Evolutionary conservation across 257 asterid genomes (phyloP).

Genomic region (Ballota nigra): DNA sequence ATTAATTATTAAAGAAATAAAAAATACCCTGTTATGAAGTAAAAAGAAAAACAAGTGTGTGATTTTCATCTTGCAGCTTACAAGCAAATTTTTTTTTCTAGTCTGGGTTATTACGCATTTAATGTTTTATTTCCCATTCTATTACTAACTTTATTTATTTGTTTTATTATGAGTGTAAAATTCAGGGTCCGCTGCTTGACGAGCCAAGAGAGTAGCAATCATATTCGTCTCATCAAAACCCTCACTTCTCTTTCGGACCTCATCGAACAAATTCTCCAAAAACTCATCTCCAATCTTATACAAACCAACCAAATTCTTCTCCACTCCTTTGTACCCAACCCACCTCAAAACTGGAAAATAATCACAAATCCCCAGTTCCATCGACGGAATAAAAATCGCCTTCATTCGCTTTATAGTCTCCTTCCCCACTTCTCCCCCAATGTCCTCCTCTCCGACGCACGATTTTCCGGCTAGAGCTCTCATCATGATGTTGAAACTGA

Average conservation of each 20-base stretch:
- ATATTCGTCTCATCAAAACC: background rate
- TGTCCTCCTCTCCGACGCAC: background rate
- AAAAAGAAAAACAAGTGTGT: too few relatives aligned
- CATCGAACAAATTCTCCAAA: background rate
- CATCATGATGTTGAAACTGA: background rate
- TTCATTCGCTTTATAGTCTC: background rate
- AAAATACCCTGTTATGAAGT: too few relatives aligned
- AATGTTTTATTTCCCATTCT: too few relatives aligned
- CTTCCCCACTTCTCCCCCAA: background rate
- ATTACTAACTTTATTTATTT: too few relatives aligned
- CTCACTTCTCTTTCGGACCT: background rate
- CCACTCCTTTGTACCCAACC: background rate
- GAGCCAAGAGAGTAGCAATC: background rate
- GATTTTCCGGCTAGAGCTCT: background rate
- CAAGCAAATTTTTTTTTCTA: too few relatives aligned
- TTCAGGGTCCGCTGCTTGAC: background rate
- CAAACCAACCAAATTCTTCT: background rate
- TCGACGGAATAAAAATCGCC: background rate
- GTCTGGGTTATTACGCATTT: too few relatives aligned
- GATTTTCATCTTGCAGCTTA: too few relatives aligned
- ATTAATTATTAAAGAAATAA: too few relatives aligned
- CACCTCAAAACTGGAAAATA: background rate
- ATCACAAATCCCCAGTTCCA: background rate
- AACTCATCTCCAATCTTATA: background rate
- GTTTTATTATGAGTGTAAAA: background rate